Evolutionary conservation across 192 early-diverging fungal genomes (phyloP), one percentile per base, ranked within the genome.

Genomic region (Paraglomus brasilianum): DNA sequence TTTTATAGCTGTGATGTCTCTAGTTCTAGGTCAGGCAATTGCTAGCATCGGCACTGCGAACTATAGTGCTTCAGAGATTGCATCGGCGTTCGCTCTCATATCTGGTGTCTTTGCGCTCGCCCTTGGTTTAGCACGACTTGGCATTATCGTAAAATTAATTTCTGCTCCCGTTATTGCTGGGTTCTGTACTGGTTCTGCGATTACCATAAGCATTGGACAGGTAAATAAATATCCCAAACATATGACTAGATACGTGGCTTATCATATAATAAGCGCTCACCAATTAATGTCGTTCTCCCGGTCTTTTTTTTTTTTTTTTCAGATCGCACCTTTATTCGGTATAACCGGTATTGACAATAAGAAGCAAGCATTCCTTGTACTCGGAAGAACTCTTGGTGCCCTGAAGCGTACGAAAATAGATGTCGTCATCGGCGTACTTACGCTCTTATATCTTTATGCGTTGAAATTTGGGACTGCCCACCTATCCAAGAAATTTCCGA

Each of bases 121-220:
- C 46, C 66, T 97, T 39, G 95, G 93, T 21, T 62, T 95, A 9
- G 72, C 95, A 15, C 88, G 92, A 6, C 79, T 97, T 13, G 95
- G 95, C 6, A 83, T 93, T 55, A 77, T 95, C 38, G 88, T 95
- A 45, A 90, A 95, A 70, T 95, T 95, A 70, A 91, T 97, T 71
- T 87, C 91, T 30, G 75, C 82, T 19, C 85, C 93, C 1, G 90
- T 91, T 30, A 87, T 97, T 69, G 88, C 89, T 1, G 94, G 93
- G 0, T 97, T 95, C 73, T 93, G 90, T 69, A 85, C 93, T 2
- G 94, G 94, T 8, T 89, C 90, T 19, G 93, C 89, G 14, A 68
- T 92, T 5, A 89, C 83, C 36, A 92, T 95, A 68, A 83, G 89
- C 46, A 86, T 95, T 74, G 82, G 84, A 55, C 95, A 97, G 69